Conservation (phyloP, 2,329 filamentous ascomycete genomes). For the Elsinoe necatrix region DNA sequence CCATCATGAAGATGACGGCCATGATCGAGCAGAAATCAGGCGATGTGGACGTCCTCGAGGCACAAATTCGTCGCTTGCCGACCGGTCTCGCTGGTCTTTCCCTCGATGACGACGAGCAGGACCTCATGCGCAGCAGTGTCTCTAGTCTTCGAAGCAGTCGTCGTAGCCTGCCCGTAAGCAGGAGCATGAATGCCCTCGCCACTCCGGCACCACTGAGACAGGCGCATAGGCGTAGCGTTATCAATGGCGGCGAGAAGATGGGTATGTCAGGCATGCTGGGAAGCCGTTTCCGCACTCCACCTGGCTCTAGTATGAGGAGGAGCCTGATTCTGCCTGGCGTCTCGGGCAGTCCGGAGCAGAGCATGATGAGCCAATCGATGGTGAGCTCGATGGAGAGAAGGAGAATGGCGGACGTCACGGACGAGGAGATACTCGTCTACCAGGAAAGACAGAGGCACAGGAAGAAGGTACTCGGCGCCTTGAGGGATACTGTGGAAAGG, state of each 20-base stretch:
- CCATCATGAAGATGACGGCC: constrained; percentile 82
- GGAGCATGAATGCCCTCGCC: constrained; percentile 27
- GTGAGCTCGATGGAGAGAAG: constrained; percentile 26
- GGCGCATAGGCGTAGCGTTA: constrained; percentile 22
- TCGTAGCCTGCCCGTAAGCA: constrained; percentile 22
- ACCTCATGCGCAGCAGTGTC: constrained; percentile 27
- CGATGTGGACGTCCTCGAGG: constrained; percentile 83
- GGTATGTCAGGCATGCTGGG: constrained; percentile 31
- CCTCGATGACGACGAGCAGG: constrained; percentile 27
- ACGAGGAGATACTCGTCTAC: constrained; percentile 34
- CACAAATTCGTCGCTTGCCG: constrained; percentile 66
- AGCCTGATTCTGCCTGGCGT: constrained; percentile 23
- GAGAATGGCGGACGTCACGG: constrained; percentile 34
- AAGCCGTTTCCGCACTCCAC: constrained; percentile 25
- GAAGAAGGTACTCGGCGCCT: constrained; percentile 31
- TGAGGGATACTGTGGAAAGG: constrained; percentile 26
- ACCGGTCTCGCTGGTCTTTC: constrained; percentile 25
- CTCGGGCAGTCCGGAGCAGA: constrained; percentile 19
- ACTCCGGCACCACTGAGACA: constrained; percentile 29
- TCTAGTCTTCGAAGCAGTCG: constrained; percentile 23
- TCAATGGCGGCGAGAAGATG: constrained; percentile 28
- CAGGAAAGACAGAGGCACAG: constrained; percentile 30
- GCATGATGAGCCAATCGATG: constrained; percentile 22
- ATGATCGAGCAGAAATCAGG: constrained; percentile 88
- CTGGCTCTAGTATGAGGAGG: constrained; percentile 22